phyloP scores from a whole-genome alignment of 148 eudicot genomes.

The Amaranthus palmeri region DNA sequence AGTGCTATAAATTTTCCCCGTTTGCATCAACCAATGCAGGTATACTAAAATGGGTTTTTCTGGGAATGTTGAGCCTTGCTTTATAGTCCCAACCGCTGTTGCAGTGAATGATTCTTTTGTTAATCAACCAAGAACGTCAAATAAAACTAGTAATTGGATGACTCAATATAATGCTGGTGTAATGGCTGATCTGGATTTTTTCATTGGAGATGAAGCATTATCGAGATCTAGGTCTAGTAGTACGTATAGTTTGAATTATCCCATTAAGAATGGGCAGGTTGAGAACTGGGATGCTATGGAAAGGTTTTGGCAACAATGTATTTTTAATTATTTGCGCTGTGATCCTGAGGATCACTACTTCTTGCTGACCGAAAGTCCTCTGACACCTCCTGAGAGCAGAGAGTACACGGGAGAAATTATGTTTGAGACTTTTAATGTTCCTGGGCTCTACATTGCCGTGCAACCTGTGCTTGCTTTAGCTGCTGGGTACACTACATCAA shows the following conservation, averaged over 20 bases:
- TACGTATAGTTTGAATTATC: slow-evolving; percentile 65
- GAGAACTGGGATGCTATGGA: slow-evolving; percentile 98
- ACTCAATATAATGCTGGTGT: slow-evolving; percentile 90
- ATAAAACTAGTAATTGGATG: slow-evolving; percentile 72
- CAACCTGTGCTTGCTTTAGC: slow-evolving; percentile 98
- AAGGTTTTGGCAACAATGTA: slow-evolving; percentile 98
- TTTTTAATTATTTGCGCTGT: slow-evolving; percentile 90
- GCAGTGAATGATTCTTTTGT: slow-evolving; percentile 81
- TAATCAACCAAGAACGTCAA: slow-evolving; percentile 59
- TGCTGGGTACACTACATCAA: slow-evolving; percentile 90
- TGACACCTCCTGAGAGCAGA: slow-evolving; percentile 92
- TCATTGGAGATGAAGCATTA: slow-evolving; percentile 81
- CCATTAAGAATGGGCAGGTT: slow-evolving; percentile 85
- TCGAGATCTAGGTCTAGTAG: slow-evolving; percentile 77
- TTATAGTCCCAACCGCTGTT: slow-evolving; percentile 74
- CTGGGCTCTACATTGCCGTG: slow-evolving; percentile 95
- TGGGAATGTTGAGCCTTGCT: slow-evolving; percentile 93
- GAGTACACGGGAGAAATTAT: slow-evolving; percentile 97
- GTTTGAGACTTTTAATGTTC: slow-evolving; percentile 98
- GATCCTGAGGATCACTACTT: slow-evolving; percentile 99
- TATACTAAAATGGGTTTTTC: slow-evolving; percentile 99
- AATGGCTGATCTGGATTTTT: slow-evolving; percentile 97
- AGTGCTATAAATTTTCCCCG: not conserved
- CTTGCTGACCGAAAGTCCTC: slow-evolving; percentile 90
- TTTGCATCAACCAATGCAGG: slow-evolving; percentile 36